Evolutionary conservation across 2,329 filamentous ascomycete species (phyloP), one percentile per base, ranked within the genome.

Genomic region (Apiospora phragmitis): DNA sequence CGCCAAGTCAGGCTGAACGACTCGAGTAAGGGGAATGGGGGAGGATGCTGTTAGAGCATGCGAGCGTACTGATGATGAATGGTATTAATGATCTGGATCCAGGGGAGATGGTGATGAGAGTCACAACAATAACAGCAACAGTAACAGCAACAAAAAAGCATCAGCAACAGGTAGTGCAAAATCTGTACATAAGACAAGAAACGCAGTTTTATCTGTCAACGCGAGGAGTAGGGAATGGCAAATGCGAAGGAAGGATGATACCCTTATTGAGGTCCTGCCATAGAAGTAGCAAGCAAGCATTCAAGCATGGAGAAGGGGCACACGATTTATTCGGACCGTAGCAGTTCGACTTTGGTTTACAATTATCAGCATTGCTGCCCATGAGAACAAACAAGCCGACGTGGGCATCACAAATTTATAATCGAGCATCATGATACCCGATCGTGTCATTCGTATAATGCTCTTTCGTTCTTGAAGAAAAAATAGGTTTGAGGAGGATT

Each of bases 41-140:
- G 83, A 11, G 83, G 85, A 4, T 89, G 87, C 74, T 89, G 87
- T 75, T 89, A 74, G 68, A 80, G 79, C 69, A 42, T 45, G n/a
- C 18, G 38, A 29, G 51, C 7, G 26, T 55, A 35, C 16, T 35
- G 51, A 35, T 29, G 51, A 35, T 35, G 26, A 59, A 38, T n/a
- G 55, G 55, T n/a, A 35, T 38, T 38, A 38, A 38, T 62, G 55
- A 38, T 62, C 32, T 62, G 55, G 12, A 21, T 35, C 9, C 55
- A 62, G 9, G 55, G 55, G n/a, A 26, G n/a, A 49, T 4, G 11
- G 47, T 14, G 45, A 14, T 14, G 47, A 49, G 47, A 26, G n/a
- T 26, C 47, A 49, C 47, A 24, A 49, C 38, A 41, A 41, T 12
- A 41, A 14, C 47, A 14, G 9, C 45, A 49, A 2, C 38, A 49